Conservation (phyloP, 2,329 filamentous ascomycete species). For the Microdochium bolleyi region DNA sequence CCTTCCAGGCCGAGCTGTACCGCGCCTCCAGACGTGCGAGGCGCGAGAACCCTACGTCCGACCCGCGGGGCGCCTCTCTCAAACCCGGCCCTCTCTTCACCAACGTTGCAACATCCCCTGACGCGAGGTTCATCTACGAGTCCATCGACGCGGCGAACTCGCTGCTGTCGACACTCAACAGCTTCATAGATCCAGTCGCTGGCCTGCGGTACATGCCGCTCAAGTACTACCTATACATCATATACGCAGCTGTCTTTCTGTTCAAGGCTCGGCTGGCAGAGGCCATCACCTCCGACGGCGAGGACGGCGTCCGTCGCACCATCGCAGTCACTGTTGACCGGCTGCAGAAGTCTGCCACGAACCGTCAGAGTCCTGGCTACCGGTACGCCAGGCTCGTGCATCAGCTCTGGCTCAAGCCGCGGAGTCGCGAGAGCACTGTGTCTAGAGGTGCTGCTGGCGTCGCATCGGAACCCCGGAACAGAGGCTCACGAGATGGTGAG, state of each 20-base stretch:
- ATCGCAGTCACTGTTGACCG: constrained; percentile 50
- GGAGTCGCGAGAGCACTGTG: constrained; percentile 6
- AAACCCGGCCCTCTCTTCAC: constrained; percentile 29
- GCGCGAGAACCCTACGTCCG: constrained; percentile 10
- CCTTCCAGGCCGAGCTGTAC: constrained; percentile 63
- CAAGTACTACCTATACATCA: constrained; percentile 53
- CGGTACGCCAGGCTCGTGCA: constrained; percentile 54
- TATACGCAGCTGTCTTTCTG: constrained; percentile 57
- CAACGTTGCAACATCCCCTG: constrained; percentile 50
- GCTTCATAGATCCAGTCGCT: constrained; percentile 48
- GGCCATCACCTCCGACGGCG: constrained; percentile 45
- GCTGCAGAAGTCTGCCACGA: constrained; percentile 49
- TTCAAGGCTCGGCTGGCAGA: constrained; percentile 57
- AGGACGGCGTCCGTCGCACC: constrained; percentile 46
- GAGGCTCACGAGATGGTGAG: too few species aligned
- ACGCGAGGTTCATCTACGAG: constrained; percentile 60
- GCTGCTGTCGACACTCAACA: constrained; percentile 50
- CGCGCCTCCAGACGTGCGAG: constrained; percentile 25
- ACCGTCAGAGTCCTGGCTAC: constrained; percentile 50
- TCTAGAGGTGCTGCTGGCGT: constrained; percentile 4
- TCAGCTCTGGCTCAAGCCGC: constrained; percentile 45
- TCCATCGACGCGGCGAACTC: constrained; percentile 57
- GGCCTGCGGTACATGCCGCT: constrained; percentile 57
- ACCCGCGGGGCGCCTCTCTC: not conserved
- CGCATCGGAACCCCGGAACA: constrained; percentile 16